Percentiles rank a stretch among this genome's conserved stretches.
phyloP scores from a whole-genome alignment of 768 basidiomycete species.

The Wakefieldia striispora region DNA sequence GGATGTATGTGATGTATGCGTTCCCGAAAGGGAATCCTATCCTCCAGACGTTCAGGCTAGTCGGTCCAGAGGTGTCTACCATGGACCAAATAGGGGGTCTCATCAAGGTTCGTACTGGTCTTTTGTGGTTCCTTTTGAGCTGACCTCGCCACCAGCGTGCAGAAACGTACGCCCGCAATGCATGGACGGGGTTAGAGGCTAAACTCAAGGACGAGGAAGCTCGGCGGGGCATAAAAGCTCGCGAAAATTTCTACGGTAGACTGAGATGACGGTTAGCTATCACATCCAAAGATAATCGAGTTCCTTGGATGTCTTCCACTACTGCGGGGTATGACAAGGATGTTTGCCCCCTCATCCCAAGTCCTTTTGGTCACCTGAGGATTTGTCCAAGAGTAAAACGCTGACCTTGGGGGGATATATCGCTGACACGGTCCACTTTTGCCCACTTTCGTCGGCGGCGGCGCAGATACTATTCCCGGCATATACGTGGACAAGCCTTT shows the following conservation, averaged over 20 bases:
- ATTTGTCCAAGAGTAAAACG: no score
- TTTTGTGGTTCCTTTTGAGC: not conserved
- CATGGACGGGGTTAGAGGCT: constrained; percentile 54
- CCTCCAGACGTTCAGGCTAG: constrained; percentile 61
- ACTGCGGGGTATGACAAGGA: no score
- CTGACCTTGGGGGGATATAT: no score
- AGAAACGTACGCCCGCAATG: constrained; percentile 58
- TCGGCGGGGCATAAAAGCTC: constrained; percentile 57
- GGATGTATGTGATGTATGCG: constrained; percentile 63
- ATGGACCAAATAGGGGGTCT: constrained; percentile 47
- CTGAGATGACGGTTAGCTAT: constrained; percentile 8
- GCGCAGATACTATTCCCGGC: no score
- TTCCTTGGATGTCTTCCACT: no score
- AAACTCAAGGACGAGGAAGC: constrained; percentile 67
- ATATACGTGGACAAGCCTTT: no score
- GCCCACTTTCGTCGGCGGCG: no score
- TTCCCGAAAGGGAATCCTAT: constrained; percentile 43
- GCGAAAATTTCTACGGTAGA: constrained; percentile 45
- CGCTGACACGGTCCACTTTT: no score
- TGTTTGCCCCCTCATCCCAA: no score
- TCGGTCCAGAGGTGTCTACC: constrained; percentile 62
- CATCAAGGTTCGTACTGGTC: constrained; percentile 45
- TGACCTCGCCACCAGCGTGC: constrained; percentile 62
- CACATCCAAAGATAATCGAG: not conserved
- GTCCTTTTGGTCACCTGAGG: no score